Percentiles rank a stretch among this genome's conserved stretches.
These are phyloP conservation scores for Geranium brycei DNA, from an alignment of 345 rosid species.

Conservation along the genomic window DNA sequence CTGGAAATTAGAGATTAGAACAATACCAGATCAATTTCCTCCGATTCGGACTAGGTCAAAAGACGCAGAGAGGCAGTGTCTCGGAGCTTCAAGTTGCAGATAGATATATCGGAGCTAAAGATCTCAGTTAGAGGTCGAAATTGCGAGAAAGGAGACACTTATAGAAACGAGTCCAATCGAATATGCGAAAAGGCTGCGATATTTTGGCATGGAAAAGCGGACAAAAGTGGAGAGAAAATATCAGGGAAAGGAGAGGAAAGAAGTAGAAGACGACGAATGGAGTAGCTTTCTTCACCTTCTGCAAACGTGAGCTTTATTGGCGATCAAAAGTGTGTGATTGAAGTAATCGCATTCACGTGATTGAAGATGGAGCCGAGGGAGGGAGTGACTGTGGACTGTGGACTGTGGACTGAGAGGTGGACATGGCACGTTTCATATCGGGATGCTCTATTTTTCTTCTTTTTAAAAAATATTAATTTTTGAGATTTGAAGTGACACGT, in stretches of 20 bases:
- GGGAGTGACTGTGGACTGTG: not conserved
- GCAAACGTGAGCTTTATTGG: not conserved
- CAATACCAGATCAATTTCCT: not conserved
- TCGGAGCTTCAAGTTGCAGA: not conserved
- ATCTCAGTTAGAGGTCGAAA: not conserved
- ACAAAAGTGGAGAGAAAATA: not conserved
- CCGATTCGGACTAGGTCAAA: not conserved
- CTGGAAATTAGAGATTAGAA: not conserved
- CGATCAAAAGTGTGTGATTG: constrained; percentile 1
- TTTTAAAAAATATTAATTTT: not conserved
- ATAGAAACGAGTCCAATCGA: not conserved
- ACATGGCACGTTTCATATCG: constrained; percentile 1
- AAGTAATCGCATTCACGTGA: constrained; percentile 5
- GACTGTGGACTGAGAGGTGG: not conserved
- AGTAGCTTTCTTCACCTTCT: not conserved
- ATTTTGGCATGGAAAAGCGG: not conserved
- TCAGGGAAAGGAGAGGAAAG: not conserved
- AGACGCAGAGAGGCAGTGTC: too few relatives aligned
- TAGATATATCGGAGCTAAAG: not conserved
- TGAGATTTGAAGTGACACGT: not conserved
- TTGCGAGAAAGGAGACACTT: constrained; percentile 2
- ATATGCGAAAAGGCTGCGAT: not conserved
- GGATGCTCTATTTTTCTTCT: not conserved
- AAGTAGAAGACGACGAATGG: constrained; percentile 5
- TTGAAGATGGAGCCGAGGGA: not conserved